These are phyloP conservation scores for Leishmania arabica DNA, from an alignment of 208 protist genomes.

Conservation along the genomic window DNA sequence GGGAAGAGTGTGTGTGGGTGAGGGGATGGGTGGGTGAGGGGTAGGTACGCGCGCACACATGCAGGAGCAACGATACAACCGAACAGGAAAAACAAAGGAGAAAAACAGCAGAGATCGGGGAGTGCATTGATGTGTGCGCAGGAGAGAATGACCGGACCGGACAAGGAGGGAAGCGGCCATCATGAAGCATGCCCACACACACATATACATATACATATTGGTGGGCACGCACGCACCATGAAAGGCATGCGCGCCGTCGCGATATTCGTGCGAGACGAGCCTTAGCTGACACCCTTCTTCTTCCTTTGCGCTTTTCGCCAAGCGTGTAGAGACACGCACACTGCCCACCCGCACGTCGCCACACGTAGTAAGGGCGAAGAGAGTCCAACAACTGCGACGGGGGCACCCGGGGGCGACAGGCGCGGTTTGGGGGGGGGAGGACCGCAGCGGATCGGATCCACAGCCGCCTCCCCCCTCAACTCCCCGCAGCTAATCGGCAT, in stretches of 20 bases:
- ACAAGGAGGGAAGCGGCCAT: too few relatives aligned
- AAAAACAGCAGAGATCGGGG: neutral
- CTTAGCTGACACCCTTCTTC: neutral
- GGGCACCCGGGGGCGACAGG: too few relatives aligned
- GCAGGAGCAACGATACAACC: neutral
- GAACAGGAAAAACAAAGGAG: neutral
- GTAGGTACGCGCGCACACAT: neutral
- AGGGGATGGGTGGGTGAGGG: neutral
- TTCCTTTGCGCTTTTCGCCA: neutral
- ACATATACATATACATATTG: too few relatives aligned
- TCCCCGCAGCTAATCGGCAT: neutral
- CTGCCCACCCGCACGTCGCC: neutral
- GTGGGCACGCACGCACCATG: too few relatives aligned
- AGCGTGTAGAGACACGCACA: neutral
- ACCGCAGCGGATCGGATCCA: neutral
- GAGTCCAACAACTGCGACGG: neutral
- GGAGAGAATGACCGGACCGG: too few relatives aligned
- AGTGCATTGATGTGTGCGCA: neutral
- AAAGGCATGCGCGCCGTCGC: neutral
- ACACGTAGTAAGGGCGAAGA: neutral
- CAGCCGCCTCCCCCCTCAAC: neutral
- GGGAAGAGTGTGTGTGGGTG: neutral
- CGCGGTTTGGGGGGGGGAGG: too few relatives aligned
- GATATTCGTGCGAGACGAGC: neutral
- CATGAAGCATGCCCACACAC: too few relatives aligned